phyloP scores from a whole-genome alignment of 805 yeast genomes.

The Yarrowia sp. region DNA sequence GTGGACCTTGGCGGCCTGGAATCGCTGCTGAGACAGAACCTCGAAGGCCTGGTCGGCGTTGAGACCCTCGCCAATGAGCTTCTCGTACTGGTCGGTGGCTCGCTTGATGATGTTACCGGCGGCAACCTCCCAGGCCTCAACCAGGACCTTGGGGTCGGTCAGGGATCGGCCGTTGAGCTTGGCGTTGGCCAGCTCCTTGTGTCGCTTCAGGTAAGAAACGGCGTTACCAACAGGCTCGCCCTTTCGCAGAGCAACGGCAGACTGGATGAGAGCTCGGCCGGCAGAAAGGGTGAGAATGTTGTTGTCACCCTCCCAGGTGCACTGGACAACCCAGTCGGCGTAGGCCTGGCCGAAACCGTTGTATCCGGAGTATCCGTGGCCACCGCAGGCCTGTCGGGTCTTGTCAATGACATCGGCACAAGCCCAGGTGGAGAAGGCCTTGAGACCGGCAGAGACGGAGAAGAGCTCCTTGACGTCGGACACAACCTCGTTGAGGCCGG shows the following conservation, averaged over 20 bases:
- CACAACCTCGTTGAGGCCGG: constrained; percentile 58
- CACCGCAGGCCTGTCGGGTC: constrained; percentile 93
- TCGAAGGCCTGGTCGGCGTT: constrained; percentile 51
- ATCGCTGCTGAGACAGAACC: constrained; percentile 53
- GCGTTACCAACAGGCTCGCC: constrained; percentile 58
- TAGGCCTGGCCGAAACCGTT: constrained; percentile 88
- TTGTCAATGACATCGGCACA: constrained; percentile 82
- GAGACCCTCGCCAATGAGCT: constrained; percentile 45
- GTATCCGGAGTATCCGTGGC: constrained; percentile 94
- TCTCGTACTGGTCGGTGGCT: constrained; percentile 48
- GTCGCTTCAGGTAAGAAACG: constrained; percentile 53
- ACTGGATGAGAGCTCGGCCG: constrained; percentile 76
- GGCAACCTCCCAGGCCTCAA: constrained; percentile 52
- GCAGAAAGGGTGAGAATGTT: constrained; percentile 82
- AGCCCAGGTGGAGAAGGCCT: constrained; percentile 89
- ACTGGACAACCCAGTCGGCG: constrained; percentile 95
- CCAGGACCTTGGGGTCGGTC: constrained; percentile 46
- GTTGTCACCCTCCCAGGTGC: constrained; percentile 99
- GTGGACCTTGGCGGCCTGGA: constrained; percentile 53
- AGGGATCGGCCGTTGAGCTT: constrained; percentile 45
- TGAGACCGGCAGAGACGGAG: constrained; percentile 83
- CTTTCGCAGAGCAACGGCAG: constrained; percentile 52
- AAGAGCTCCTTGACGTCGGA: constrained; percentile 76
- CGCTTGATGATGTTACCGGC: constrained; percentile 49
- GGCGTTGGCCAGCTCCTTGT: constrained; percentile 41